These are phyloP conservation scores for Teunomyces stri DNA, from an alignment of 805 yeast species.

Conservation along the genomic window DNA sequence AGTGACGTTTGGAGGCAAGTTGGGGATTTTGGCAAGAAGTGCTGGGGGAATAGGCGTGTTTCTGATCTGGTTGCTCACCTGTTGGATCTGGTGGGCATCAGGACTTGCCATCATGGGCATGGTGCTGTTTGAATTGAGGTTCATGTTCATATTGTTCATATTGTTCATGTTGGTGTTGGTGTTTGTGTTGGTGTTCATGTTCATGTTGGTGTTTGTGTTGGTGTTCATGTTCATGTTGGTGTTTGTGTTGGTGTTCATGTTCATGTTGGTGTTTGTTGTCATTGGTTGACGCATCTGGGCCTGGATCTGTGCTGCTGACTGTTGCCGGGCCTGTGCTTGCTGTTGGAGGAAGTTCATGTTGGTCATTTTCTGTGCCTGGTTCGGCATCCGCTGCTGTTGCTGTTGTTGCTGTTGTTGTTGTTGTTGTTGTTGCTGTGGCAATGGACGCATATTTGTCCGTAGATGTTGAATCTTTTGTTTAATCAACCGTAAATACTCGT, in stretches of 20 bases:
- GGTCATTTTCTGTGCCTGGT: conserved; percentile 14
- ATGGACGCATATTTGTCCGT: conserved; percentile 15
- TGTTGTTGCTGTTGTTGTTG: conserved; percentile 18
- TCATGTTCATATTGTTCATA: conserved; percentile 9
- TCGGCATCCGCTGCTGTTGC: conserved; percentile 10
- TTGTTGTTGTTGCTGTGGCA: conserved; percentile 13
- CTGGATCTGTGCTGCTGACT: conserved; percentile 46
- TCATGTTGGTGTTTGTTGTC: conserved; percentile 7
- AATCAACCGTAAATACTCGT: conserved; percentile 50
- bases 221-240: conserved; percentile 11
- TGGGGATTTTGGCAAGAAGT: conserved; percentile 64
- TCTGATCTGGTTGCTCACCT: conserved; percentile 46
- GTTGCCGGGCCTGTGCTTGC: conserved; percentile 53
- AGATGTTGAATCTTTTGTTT: conserved; percentile 39
- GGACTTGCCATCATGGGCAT: not conserved
- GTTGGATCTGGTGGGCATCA: conserved; percentile 32
- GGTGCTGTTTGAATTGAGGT: not conserved
- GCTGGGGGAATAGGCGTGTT: conserved; percentile 71
- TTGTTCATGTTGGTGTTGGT: conserved; percentile 13
- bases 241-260: conserved; percentile 10
- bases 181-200: conserved; percentile 18
- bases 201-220: conserved; percentile 15
- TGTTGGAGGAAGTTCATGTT: conserved; percentile 32
- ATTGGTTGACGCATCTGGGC: conserved; percentile 19
- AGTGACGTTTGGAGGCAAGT: conserved; percentile 70